Evolutionary conservation across 805 yeast genomes (phyloP).

Genomic region (Saturnispora sanitii): DNA sequence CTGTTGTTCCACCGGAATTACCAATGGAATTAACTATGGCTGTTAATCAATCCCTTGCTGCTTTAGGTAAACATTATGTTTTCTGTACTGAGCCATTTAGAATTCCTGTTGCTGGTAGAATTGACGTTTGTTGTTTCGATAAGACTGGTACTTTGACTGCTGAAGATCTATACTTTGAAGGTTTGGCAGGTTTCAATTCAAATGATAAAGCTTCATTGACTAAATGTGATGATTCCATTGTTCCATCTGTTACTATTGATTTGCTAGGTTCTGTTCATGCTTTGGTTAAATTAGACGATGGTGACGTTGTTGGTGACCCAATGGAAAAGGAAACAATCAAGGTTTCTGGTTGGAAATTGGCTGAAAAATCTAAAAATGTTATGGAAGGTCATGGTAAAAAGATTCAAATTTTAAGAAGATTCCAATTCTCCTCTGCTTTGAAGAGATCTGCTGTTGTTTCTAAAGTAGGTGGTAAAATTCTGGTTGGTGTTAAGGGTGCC

Average conservation of each 20-base stretch:
- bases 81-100: slow-evolving; percentile 98
- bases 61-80: slow-evolving; percentile 77
- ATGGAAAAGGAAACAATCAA: slow-evolving; percentile 95
- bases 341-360: slow-evolving; percentile 79
- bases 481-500: slow-evolving; percentile 93
- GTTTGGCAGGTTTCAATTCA: slow-evolving; percentile 71
- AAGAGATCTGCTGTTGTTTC: slow-evolving; percentile 91
- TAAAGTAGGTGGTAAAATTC: slow-evolving; percentile 36
- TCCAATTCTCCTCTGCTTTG: slow-evolving; percentile 92
- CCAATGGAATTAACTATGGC: slow-evolving; percentile 99
- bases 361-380: slow-evolving; percentile 50
- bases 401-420: slow-evolving; percentile 75
- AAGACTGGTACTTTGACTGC: slow-evolving; percentile 97
- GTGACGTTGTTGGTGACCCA: slow-evolving; percentile 97
- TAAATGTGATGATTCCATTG: slow-evolving; percentile 40
- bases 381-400: slow-evolving; percentile 38
- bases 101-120: slow-evolving; percentile 94
- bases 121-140: slow-evolving; percentile 97
- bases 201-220: slow-evolving; percentile 46
- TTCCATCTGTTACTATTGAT: slow-evolving; percentile 57
- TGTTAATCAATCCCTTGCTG: slow-evolving; percentile 82
- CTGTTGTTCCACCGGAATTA: slow-evolving; percentile 97
- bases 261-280: slow-evolving; percentile 96
- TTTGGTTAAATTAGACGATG: slow-evolving; percentile 85
- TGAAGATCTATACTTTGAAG: slow-evolving; percentile 93